These are phyloP conservation scores for Groenewaldozyma auringiensis DNA, from an alignment of 1,139 yeast species.

Conservation along the genomic window DNA sequence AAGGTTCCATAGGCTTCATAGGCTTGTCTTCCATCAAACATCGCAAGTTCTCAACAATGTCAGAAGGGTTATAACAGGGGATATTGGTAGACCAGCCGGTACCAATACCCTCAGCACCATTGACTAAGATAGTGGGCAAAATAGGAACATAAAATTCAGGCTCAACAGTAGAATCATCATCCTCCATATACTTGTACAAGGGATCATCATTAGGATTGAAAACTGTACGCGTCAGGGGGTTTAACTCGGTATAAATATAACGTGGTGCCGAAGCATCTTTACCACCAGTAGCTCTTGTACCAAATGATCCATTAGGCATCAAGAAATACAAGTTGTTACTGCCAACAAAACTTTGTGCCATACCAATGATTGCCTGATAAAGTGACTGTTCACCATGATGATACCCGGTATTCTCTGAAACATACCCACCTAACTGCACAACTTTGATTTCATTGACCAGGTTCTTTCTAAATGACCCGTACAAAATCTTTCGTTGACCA, in stretches of 20 bases:
- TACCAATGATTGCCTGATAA: conserved; percentile 80
- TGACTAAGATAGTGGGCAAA: conserved; percentile 84
- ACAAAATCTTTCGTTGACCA: conserved; percentile 90
- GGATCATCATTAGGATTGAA: conserved; percentile 80
- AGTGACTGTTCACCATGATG: conserved; percentile 94
- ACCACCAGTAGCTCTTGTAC: conserved; percentile 96
- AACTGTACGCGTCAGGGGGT: conserved; percentile 63
- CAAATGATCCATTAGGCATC: conserved; percentile 92
- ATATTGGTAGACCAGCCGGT: conserved; percentile 98
- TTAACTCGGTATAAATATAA: conserved; percentile 85
- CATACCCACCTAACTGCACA: conserved; percentile 84
- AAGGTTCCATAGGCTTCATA: conserved; percentile 70
- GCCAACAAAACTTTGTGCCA: conserved; percentile 95
- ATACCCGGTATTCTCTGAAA: conserved; percentile 83
- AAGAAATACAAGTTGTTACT: conserved; percentile 79
- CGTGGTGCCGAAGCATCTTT: conserved; percentile 98
- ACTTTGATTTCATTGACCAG: conserved; percentile 76
- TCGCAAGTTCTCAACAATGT: conserved; percentile 66
- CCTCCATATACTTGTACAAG: conserved; percentile 71
- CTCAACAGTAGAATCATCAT: conserved; percentile 90
- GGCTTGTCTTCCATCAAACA: conserved; percentile 69
- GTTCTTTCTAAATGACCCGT: conserved; percentile 80
- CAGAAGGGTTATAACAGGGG: conserved; percentile 84
- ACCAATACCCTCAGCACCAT: conserved; percentile 98
- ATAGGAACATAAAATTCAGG: conserved; percentile 96